phyloP scores from a whole-genome alignment of 2,329 filamentous ascomycete species.

The Alternaria conjuncta region DNA sequence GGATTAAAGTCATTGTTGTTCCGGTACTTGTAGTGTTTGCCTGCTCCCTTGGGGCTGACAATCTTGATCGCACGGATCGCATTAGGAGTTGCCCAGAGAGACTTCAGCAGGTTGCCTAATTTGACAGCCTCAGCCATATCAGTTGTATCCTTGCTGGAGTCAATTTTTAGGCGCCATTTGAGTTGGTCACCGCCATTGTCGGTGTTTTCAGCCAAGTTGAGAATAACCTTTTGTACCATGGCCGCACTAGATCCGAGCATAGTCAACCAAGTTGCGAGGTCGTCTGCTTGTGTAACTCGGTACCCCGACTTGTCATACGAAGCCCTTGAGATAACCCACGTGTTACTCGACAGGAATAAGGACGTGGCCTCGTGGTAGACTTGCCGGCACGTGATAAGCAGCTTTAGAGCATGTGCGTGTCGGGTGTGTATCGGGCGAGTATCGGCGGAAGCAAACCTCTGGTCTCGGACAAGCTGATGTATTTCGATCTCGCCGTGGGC shows the following conservation, averaged over 20 bases:
- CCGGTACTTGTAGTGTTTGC: not conserved
- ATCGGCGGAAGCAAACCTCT: not conserved
- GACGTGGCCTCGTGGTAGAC: not conserved
- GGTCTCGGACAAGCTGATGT: not conserved
- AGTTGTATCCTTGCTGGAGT: not conserved
- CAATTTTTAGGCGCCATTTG: not conserved
- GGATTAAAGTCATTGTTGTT: not conserved
- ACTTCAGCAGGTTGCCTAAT: not conserved
- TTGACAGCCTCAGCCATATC: not conserved
- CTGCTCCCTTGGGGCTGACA: not conserved
- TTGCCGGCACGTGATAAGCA: not conserved
- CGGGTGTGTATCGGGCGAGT: not conserved
- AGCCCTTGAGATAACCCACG: not conserved
- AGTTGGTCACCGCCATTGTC: not conserved
- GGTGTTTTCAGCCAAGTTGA: not conserved
- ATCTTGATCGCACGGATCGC: not conserved
- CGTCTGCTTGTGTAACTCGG: not conserved
- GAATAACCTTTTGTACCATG: not conserved
- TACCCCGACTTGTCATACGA: not conserved
- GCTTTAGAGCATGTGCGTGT: not conserved
- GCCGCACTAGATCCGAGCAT: not conserved
- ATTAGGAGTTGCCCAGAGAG: not conserved
- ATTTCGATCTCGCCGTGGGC: not conserved
- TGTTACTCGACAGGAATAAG: not conserved
- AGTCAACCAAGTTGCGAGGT: not conserved